Base-by-base conservation (phyloP, 192 early-diverging fungal species). In the Endogone sp. region DNA sequence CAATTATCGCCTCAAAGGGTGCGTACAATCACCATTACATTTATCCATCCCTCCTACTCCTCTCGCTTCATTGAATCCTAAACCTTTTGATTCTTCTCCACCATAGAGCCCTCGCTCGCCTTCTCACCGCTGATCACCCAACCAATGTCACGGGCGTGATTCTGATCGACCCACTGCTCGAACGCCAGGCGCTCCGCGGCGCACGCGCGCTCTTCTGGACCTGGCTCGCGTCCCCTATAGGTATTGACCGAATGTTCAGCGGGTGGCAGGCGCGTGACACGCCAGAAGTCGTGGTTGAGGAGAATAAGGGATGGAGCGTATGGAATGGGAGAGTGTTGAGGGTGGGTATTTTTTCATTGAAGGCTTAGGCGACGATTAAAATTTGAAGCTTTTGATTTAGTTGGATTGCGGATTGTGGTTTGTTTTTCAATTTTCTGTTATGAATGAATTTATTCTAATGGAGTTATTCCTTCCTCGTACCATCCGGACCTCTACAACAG, bases 81-180 rank as follows among this genome's bases (percentile, higher is more conserved):
- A 49, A 49, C 37, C 16, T 49, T 16, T 49, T 49, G 16, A 49
- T 16, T 49, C 37, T 16, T 49, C 37, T 49, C 37, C 37, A 6
- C 6, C 37, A 16, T 16, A 49, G 37, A 11, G 37, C 37, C 1
- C 6, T 49, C 37, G 65, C 44, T 29, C 65, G 65, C 25, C 25
- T 67, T 13, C 59, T 67, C 22, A 58, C 65, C 21, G 65, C 65
- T 10, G 31, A 54, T 32, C 59, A 67, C 24, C 65, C 65, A 2
- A 25, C 31, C 27, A 30, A 67, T 28, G 65, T 67, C 28, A 29
- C 55, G 21, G 65, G 25, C 29, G 25, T 67, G 16, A 21, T 67
- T 2, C 56, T 67, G 9, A 27, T 67, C 28, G 65, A 67, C 26
- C 56, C 65, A 27, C 31, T 58, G 20, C 65, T 55, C 26, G 65